Evolutionary conservation across 2,329 filamentous ascomycete species (phyloP).

Genomic region (Neurospora sp.): DNA sequence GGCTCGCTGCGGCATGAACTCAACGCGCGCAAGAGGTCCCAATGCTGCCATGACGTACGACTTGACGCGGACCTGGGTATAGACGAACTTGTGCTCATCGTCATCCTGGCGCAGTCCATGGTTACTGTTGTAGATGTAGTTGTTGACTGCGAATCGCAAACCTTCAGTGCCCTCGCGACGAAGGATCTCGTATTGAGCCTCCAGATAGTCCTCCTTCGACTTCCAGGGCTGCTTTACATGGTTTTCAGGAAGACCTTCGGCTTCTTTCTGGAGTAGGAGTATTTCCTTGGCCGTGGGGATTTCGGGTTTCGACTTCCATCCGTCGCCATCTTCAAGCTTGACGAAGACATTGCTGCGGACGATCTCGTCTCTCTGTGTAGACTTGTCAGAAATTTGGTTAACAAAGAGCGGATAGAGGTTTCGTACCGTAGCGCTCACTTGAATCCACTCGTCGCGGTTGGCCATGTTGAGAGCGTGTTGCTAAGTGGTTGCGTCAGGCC

Average conservation of each 20-base stretch:
- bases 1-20: constrained; percentile 59
- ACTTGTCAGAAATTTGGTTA: neutral
- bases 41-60: constrained; percentile 53
- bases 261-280: constrained; percentile 22
- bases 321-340: neutral
- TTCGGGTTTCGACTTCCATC: constrained; percentile 33
- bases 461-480: neutral
- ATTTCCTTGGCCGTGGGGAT: constrained; percentile 47
- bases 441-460: neutral
- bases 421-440: neutral
- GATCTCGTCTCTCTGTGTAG: constrained; percentile 4
- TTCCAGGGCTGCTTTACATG: constrained; percentile 45
- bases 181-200: constrained; percentile 64
- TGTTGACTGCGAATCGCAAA: constrained; percentile 55
- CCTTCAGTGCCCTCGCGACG: constrained; percentile 65
- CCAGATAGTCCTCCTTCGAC: constrained; percentile 56
- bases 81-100: neutral
- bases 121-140: constrained; percentile 49
- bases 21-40: constrained; percentile 57
- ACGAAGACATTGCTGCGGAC: constrained; percentile 12
- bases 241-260: constrained; percentile 38
- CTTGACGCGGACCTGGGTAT: constrained; percentile 50
- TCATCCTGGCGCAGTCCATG: constrained; percentile 32
- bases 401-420: neutral
- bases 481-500: neutral